These are phyloP conservation scores for Entelexis sorbosivorans DNA, from an alignment of 1,139 yeast species.

Conservation along the genomic window DNA sequence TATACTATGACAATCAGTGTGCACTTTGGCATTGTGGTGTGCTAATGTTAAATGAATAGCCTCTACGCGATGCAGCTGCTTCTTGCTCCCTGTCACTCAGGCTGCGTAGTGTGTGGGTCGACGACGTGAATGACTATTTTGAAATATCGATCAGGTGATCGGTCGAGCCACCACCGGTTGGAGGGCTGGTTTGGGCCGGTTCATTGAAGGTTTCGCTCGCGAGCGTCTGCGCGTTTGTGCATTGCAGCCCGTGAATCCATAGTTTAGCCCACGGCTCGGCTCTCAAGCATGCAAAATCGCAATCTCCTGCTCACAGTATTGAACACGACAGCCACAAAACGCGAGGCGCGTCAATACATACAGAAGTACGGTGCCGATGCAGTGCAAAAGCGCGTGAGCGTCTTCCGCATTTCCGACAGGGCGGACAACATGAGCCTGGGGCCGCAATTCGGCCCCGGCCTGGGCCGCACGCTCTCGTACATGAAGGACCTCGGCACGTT, in stretches of 20 bases:
- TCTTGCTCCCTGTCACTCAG: no score
- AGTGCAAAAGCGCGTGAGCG: constrained; percentile 15
- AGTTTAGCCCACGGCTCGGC: not conserved
- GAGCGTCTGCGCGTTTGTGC: not conserved
- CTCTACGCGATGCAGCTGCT: no score
- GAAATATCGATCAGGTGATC: constrained; percentile 1
- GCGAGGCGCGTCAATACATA: constrained; percentile 53
- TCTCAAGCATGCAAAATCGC: not conserved
- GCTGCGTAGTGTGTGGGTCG: no score
- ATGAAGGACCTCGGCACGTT: constrained; percentile 43
- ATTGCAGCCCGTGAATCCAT: not conserved
- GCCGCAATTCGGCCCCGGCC: constrained; percentile 6
- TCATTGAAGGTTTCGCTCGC: no score
- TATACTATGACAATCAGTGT: no score
- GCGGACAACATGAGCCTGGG: constrained; percentile 7
- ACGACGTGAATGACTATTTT: not conserved
- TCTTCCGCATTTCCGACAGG: constrained; percentile 17
- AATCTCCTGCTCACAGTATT: constrained; percentile 52
- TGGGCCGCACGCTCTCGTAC: constrained; percentile 21
- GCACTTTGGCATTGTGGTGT: no score
- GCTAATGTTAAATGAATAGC: no score
- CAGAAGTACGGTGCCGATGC: constrained; percentile 35
- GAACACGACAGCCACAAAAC: constrained; percentile 53
- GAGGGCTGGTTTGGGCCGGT: not conserved
- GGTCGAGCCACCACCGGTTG: not conserved